A percentile compares a stretch with the other conserved stretches of the same genome.
These are phyloP conservation scores for Paecilomyces sp. DNA, from an alignment of 2,329 filamentous ascomycete genomes.

Conservation along the genomic window DNA sequence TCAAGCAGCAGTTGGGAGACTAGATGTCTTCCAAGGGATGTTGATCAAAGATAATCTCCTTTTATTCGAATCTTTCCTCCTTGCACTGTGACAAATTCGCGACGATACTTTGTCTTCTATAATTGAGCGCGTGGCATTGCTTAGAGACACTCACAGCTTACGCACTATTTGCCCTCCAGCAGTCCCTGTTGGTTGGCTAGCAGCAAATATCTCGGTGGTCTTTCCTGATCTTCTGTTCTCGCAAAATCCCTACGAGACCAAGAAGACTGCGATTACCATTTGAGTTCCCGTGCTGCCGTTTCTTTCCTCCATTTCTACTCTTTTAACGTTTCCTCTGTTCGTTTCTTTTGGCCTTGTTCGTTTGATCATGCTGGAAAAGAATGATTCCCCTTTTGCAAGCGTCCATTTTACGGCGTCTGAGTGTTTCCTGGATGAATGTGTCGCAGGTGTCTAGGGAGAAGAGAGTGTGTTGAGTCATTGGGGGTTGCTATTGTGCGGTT, in stretches of 20 bases:
- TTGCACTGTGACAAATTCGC: neutral
- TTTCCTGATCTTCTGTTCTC: neutral
- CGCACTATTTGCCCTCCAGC: neutral
- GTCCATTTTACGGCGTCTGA: conserved; percentile 20
- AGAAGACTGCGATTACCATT: neutral
- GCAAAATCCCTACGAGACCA: neutral
- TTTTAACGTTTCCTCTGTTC: conserved; percentile 7
- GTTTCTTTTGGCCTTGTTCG: conserved; percentile 8
- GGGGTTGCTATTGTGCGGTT: neutral
- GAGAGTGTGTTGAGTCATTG: conserved; percentile 9
- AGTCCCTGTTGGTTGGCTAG: neutral
- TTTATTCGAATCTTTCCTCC: conserved; percentile 5
- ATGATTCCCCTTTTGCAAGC: conserved; percentile 17
- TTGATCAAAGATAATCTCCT: conserved; percentile 18
- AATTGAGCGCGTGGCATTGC: conserved; percentile 1
- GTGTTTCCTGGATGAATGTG: conserved; percentile 20
- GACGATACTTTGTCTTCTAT: conserved; percentile 11
- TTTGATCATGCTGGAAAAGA: conserved; percentile 10
- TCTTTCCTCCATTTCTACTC: conserved; percentile 12
- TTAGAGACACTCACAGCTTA: neutral
- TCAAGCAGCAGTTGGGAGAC: conserved; percentile 35
- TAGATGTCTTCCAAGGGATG: conserved; percentile 29
- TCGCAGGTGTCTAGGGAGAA: conserved; percentile 20
- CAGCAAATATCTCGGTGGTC: neutral
- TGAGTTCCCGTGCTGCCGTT: neutral